These are phyloP conservation scores for Cystobasidium pallidum DNA, from an alignment of 1,284 basidiomycete genomes.

Conservation along the genomic window DNA sequence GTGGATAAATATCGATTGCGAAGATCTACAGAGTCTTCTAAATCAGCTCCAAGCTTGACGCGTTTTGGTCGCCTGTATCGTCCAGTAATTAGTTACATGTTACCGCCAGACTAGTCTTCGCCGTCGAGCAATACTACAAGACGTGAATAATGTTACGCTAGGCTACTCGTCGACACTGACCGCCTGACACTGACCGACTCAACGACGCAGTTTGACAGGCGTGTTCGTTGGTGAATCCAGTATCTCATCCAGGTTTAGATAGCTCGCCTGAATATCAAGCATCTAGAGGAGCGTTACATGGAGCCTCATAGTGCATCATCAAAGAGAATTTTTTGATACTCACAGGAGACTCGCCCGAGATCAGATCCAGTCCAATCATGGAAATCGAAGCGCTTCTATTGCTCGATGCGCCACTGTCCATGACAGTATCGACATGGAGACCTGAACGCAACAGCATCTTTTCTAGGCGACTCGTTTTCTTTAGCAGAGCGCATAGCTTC, in stretches of 20 bases:
- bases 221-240: slow-evolving; percentile 24
- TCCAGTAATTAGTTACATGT: no score
- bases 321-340: background rate
- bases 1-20: slow-evolving; percentile 81
- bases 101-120: no score
- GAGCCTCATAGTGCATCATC: background rate
- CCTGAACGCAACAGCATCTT: slow-evolving; percentile 23
- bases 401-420: background rate
- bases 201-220: slow-evolving; percentile 12
- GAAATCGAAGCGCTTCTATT: background rate
- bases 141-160: no score
- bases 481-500: background rate
- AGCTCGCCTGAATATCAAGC: slow-evolving; percentile 35
- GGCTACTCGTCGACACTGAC: no score
- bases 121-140: no score
- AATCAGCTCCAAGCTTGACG: slow-evolving; percentile 58
- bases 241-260: slow-evolving; percentile 37
- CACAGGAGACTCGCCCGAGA: slow-evolving; percentile 32
- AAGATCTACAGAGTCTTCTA: slow-evolving; percentile 59
- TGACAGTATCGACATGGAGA: background rate
- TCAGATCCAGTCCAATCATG: slow-evolving; percentile 14
- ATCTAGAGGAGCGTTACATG: slow-evolving; percentile 1
- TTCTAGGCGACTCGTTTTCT: slow-evolving; percentile 33
- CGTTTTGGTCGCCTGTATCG: no score
- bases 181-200: background rate